Base-by-base conservation (phyloP, 331 rosid genomes). In the Spiraea crenata region DNA sequence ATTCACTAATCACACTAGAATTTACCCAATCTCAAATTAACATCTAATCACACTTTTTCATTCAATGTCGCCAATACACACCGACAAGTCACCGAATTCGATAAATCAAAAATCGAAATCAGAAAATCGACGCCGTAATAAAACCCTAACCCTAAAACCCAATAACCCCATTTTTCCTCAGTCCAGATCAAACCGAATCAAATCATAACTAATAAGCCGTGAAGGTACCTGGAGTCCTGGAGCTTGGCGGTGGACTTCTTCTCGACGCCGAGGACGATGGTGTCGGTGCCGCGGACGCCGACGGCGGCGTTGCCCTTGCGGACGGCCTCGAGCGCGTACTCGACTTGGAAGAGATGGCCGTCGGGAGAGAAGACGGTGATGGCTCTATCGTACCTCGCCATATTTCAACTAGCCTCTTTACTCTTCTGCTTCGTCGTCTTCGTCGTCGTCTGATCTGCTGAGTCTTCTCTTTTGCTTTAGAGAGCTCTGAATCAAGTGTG, bases 261-360 rank as follows among this genome's bases (percentile, higher is more conserved):
- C 82, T 95, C 99, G 48, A 95, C 99, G 56, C 99, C 98, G 76
- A 95, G 99, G 55, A 95, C 98, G 64, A 95, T 86, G 76, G 92
- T 91, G 57, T 95, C 99, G 64, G 93, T 78, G 71, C 98, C 99
- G 7, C 99, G 99, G 49, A 95, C 99, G 45, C 99, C 99, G 54
- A 95, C 99, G 84, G 99, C 99, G 74, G 99, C 99, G 92, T 95
- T 95, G 5, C 99, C 99, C 77, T 95, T 95, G 9, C 98, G 96
- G 35, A 95, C 99, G 39, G 99, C 99, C 77, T 95, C 99, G n/a
- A 95, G 96, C 3, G 99, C 99, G 77, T 95, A 95, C 56, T 95
- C 99, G 34, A 95, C 99, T 68, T 95, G 99, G 69, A 95, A 95
- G 51, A 95, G 87, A 82, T 95, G 99, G 2, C 99, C 99, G 38